Base-by-base conservation (phyloP, 495 filamentous ascomycete species). In the Penicillium antarcticum region DNA sequence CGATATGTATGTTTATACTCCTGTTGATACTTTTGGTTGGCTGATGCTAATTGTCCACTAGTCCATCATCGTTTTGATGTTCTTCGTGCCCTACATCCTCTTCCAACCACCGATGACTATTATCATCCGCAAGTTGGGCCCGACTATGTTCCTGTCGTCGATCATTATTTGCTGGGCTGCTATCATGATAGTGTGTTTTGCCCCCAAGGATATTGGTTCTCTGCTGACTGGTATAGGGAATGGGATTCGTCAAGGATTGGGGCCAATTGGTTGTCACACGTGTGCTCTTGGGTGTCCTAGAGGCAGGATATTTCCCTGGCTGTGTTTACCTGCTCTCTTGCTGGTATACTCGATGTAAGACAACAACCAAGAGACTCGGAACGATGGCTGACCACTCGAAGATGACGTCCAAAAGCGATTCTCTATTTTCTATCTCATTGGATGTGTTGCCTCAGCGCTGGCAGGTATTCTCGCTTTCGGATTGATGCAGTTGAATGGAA, bases 391-490 rank as follows among this genome's bases (percentile, higher is more conserved):
- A 43, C 42, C 12, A 4, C 24, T 24, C 16, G 6, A 23, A 81
- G 79, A 76, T 53, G 83, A 87, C 51, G 70, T 87, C 14, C 80
- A 81, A 23, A 85, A 83, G 60, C 76, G 85, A 5, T 84, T 83
- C 61, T 78, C 81, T 1, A 51, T 78, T 38, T 88, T 87, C 62
- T 87, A 86, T 57, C 69, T 87, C 21, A 74, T 86, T 43, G 83
- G 83, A 38, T 82, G 74, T 38, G 69, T 84, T 1, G 84, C 85
- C 9, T 78, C 80, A 14, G 84, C 79, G 0, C 77, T 83, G 57
- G 66, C 76, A 0, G 83, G 84, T 56, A 85, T 88, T 43, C 61
- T 88, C 9, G 83, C 85, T 11, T 87, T 78, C 43, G 84, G 84
- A 6, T 60, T 87, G 51, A 83, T 83, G 77, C 79, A 84, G 51